phyloP scores from a whole-genome alignment of 192 early-diverging fungal genomes.

The Thoreauomyces humboldtii region DNA sequence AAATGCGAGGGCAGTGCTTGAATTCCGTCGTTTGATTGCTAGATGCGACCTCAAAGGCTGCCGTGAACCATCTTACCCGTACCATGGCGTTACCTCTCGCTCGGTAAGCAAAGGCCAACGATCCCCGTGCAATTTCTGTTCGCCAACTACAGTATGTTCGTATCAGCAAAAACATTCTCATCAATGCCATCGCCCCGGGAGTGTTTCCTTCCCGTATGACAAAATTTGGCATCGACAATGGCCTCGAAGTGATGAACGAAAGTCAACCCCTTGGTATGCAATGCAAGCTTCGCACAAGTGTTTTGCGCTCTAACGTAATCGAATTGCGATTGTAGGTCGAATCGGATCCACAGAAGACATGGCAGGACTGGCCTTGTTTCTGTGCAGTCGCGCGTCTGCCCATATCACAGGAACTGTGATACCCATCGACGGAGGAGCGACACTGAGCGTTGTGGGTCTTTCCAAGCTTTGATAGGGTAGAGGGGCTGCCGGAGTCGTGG shows the following conservation, averaged over 20 bases:
- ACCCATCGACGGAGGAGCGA: conserved; percentile 76
- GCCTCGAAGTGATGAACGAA: conserved; percentile 11
- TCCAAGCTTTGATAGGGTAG: no score
- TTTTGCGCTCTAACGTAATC: no score
- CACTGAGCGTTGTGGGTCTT: conserved; percentile 18
- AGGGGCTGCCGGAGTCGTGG: no score
- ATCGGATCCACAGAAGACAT: conserved; percentile 84
- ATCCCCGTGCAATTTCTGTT: neutral
- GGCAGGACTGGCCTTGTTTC: conserved; percentile 79
- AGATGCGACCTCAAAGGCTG: conserved; percentile 50
- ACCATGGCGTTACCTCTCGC: conserved; percentile 39
- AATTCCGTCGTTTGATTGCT: neutral
- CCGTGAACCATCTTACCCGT: conserved; percentile 56
- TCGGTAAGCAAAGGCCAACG: conserved; percentile 1
- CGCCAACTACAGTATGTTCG: neutral
- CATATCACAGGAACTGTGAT: conserved; percentile 84
- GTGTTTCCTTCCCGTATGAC: conserved; percentile 54
- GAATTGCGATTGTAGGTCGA: conserved; percentile 68
- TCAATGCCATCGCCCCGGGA: conserved; percentile 54
- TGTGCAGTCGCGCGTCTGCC: conserved; percentile 69
- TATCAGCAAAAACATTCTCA: conserved; percentile 29
- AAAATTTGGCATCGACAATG: conserved; percentile 36
- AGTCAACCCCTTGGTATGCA: conserved; percentile 29
- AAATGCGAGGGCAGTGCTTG: no score
- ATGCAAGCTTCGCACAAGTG: no score